These are phyloP conservation scores for Gloeophyllum trabeum DNA, from an alignment of 768 basidiomycete species.

Conservation along the genomic window DNA sequence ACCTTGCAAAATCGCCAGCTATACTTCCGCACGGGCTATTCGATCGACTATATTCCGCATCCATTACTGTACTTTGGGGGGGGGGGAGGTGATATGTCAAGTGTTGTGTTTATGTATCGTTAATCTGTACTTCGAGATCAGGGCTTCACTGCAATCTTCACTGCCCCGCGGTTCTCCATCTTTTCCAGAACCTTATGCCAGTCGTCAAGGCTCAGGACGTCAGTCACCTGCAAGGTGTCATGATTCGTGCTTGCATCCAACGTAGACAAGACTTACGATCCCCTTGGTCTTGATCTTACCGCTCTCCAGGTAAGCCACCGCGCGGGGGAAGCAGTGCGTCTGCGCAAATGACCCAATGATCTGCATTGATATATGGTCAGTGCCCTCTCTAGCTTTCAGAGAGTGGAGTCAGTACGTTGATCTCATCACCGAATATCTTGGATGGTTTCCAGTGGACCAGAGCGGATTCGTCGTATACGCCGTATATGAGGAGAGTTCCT, in stretches of 20 bases:
- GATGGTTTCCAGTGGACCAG: conserved; percentile 79
- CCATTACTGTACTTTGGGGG: too few relatives aligned
- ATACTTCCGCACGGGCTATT: too few relatives aligned
- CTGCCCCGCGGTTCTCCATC: conserved; percentile 44
- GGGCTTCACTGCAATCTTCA: conserved; percentile 41
- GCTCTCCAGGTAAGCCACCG: conserved; percentile 80
- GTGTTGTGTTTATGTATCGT: too few relatives aligned
- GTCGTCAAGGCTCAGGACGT: conserved; percentile 44
- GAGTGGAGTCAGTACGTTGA: too few relatives aligned
- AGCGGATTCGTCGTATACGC: conserved; percentile 83
- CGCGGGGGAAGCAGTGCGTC: conserved; percentile 82
- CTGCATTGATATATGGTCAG: conserved; percentile 22
- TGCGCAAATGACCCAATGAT: conserved; percentile 91
- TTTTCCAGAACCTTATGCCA: conserved; percentile 58
- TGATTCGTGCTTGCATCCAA: conserved; percentile 1
- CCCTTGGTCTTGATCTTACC: conserved; percentile 76
- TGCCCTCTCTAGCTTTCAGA: too few relatives aligned
- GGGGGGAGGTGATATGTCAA: too few relatives aligned
- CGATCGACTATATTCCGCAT: too few relatives aligned
- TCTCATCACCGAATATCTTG: conserved; percentile 71
- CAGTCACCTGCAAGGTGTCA: conserved; percentile 30
- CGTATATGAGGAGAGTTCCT: conserved; percentile 81
- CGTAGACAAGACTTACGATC: conserved; percentile 37
- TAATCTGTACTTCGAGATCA: too few relatives aligned
- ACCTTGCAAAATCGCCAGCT: too few relatives aligned